Evolutionary conservation across 768 basidiomycete genomes (phyloP).

Genomic region (Amanita brunnescens): DNA sequence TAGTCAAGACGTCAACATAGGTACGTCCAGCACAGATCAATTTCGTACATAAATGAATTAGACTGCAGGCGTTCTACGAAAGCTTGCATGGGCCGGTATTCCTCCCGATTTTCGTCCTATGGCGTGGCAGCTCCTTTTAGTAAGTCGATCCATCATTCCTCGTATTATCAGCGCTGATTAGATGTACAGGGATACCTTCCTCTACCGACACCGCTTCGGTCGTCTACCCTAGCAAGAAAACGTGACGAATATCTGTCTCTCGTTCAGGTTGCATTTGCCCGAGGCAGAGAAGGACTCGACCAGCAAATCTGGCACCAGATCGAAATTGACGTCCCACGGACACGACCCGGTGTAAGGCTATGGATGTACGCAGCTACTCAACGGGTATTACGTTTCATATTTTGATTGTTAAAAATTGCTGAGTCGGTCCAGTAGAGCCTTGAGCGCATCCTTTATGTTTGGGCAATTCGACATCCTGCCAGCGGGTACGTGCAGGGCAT

Average conservation of each 20-base stretch:
- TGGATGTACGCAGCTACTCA: conserved; percentile 93
- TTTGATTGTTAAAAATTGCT: conserved; percentile 4
- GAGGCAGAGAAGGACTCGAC: conserved; percentile 79
- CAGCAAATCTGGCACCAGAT: conserved; percentile 99
- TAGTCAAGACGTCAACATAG: conserved; percentile 73
- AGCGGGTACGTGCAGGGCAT: conserved; percentile 99
- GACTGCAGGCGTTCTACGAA: conserved; percentile 66
- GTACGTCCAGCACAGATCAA: conserved; percentile 31
- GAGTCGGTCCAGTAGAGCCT: conserved; percentile 51
- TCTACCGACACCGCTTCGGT: conserved; percentile 65
- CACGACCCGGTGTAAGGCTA: conserved; percentile 79
- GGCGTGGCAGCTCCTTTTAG: conserved; percentile 91
- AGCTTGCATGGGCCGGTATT: conserved; percentile 92
- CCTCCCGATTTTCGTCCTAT: conserved; percentile 82
- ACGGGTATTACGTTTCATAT: conserved; percentile 43
- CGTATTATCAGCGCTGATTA: conserved; percentile 5
- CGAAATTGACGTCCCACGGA: conserved; percentile 95
- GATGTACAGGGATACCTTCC: conserved; percentile 80
- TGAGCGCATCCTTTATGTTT: conserved; percentile 94
- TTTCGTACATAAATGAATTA: background rate
- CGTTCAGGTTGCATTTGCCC: conserved; percentile 83
- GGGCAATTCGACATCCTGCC: conserved; percentile 98
- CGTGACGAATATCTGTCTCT: conserved; percentile 87
- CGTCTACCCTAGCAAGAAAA: conserved; percentile 76
- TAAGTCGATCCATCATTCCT: conserved; percentile 29